Evolutionary conservation across 768 basidiomycete species (phyloP).

Genomic region (Mycena floridula): DNA sequence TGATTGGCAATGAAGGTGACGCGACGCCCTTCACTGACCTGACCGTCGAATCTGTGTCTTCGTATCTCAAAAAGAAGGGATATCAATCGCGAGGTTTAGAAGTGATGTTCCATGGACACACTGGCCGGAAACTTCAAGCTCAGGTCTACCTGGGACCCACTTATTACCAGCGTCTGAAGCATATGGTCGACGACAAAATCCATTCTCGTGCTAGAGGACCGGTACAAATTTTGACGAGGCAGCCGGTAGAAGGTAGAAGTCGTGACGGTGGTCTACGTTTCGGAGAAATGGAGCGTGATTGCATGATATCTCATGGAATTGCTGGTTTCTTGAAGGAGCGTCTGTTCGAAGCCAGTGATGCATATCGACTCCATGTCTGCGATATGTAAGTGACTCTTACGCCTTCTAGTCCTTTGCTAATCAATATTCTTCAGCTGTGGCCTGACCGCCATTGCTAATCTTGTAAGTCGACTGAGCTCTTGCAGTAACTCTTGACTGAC

Average conservation of each 20-base stretch:
- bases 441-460: constrained; percentile 93
- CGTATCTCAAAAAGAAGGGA: constrained; percentile 78
- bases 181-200: constrained; percentile 99
- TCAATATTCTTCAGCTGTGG: constrained; percentile 61
- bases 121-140: constrained; percentile 95
- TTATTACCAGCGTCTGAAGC: constrained; percentile 97
- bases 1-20: constrained; percentile 95
- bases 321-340: constrained; percentile 98
- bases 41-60: constrained; percentile 98
- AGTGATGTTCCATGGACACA: constrained; percentile 98
- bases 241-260: constrained; percentile 98
- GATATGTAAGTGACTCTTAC: constrained; percentile 66
- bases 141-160: constrained; percentile 98
- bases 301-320: constrained; percentile 99
- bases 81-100: constrained; percentile 97
- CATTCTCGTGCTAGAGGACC: constrained; percentile 97
- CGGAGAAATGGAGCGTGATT: constrained; percentile 99
- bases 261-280: constrained; percentile 98
- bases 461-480: constrained; percentile 44
- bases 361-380: constrained; percentile 92
- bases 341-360: constrained; percentile 88
- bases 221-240: constrained; percentile 94
- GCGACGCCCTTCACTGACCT: constrained; percentile 98
- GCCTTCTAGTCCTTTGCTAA: not conserved
- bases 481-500: constrained; percentile 6